These are phyloP conservation scores for Claviceps fusiformis DNA, from an alignment of 2,329 filamentous ascomycete species.

Conservation along the genomic window DNA sequence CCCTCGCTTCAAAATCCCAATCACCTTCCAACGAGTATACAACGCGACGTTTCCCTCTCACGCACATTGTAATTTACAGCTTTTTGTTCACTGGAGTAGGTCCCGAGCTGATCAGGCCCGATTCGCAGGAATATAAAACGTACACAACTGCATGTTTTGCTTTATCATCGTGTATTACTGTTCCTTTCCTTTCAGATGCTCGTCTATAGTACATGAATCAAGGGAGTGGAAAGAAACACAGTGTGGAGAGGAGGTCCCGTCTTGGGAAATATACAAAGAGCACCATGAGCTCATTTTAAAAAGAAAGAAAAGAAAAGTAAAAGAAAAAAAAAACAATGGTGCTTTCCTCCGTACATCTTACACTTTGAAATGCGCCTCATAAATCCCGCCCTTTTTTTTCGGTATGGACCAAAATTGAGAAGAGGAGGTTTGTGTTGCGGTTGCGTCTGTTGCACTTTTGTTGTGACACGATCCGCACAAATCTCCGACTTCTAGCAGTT, in stretches of 20 bases:
- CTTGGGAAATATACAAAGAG: conserved; percentile 25
- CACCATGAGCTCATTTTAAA: conserved; percentile 15
- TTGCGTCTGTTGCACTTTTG: not conserved
- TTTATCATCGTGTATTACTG: conserved; percentile 15
- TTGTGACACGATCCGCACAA: not conserved
- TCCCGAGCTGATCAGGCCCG: too few relatives aligned
- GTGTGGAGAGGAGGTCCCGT: conserved; percentile 14
- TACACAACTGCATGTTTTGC: not conserved
- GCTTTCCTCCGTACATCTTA: conserved; percentile 8
- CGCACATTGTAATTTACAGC: too few relatives aligned
- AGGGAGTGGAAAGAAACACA: conserved; percentile 27
- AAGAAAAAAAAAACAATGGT: conserved; percentile 7
- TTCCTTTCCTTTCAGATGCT: conserved; percentile 14
- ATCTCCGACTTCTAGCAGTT: not conserved
- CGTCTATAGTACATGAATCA: conserved; percentile 23
- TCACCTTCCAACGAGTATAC: too few relatives aligned
- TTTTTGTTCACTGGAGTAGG: too few relatives aligned
- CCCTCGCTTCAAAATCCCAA: too few relatives aligned
- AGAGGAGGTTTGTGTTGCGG: not conserved
- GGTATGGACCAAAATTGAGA: conserved; percentile 5
- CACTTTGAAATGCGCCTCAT: conserved; percentile 1
- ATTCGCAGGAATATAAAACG: not conserved
- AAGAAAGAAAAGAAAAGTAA: not conserved
- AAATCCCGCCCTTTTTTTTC: not conserved
- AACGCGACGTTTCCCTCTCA: too few relatives aligned